Evolutionary conservation across 257 asterid genomes (phyloP), one percentile per base, ranked within the genome.

Genomic region (Echites panduratus): DNA sequence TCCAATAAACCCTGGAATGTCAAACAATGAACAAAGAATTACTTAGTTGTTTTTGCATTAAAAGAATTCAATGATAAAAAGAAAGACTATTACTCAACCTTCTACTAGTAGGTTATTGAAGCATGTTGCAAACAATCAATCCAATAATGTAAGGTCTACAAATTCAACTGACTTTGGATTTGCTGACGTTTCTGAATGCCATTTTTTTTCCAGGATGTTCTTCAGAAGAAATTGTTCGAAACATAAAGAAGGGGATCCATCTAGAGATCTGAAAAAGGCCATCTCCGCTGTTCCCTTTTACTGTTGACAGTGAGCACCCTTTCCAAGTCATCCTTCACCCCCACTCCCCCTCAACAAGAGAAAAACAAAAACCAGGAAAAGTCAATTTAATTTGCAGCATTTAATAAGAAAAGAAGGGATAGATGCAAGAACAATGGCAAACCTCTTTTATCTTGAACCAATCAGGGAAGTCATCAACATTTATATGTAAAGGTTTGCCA

Each of bases 391-490:
- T 65, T 67, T 76, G 52, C 48, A 78, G 49, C 68, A 70, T 66
- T 61, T 38, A 44, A 81, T n/a, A 19, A 38, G 75, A 71, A n/a
- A 32, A 70, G 68, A 50, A 24, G 58, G 65, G 40, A 69, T 16
- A 43, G n/a, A 11, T 29, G 74, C 61, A 32, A 72, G 64, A 77
- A 75, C 50, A 71, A 71, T 73, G 74, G 75, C 80, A 80, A 84
- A 93, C 98, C 98, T 93, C 92, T 77, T 81, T 83, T 80, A 81
- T 96, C 89, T 79, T 91, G 98, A 44, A n/a, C n/a, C n/a, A n/a
- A n/a, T n/a, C n/a, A n/a, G n/a, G n/a, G n/a, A n/a, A n/a, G n/a
- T n/a, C n/a, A n/a, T n/a, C n/a, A n/a, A n/a, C n/a, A n/a, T n/a
- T n/a, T n/a, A n/a, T n/a, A n/a, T n/a, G n/a, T n/a, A n/a, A n/a